phyloP scores from a whole-genome alignment of 148 eudicot species.

The Gaultheria prostrata region DNA sequence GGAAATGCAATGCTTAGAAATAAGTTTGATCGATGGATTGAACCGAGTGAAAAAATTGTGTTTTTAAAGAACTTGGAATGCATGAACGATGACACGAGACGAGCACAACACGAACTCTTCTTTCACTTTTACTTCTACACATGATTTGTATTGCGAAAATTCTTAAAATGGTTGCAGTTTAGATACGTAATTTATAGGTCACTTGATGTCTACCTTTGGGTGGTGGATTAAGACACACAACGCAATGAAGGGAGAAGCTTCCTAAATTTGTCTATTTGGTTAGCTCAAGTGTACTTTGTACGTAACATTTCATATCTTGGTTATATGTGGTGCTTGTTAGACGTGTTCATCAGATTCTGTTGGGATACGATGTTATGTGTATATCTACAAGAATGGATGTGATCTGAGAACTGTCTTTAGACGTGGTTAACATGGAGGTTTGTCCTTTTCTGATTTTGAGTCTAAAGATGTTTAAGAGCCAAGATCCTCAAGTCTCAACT shows the following conservation, averaged over 20 bases:
- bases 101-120: constrained; percentile 1
- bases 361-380: neutral
- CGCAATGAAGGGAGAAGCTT: neutral
- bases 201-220: neutral
- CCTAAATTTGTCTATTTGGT: neutral
- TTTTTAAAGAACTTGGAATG: neutral
- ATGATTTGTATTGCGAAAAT: neutral
- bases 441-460: neutral
- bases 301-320: neutral
- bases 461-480: neutral
- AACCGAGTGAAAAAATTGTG: neutral
- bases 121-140: neutral
- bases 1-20: neutral
- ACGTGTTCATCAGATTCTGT: neutral
- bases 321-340: neutral
- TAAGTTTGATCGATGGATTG: neutral
- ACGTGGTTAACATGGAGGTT: neutral
- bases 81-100: neutral
- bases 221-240: neutral
- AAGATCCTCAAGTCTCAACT: neutral
- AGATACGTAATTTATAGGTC: neutral
- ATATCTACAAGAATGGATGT: neutral
- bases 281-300: neutral
- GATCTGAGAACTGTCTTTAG: neutral
- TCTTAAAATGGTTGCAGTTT: neutral